These are phyloP conservation scores for Emmonsia crescens DNA, from an alignment of 2,329 filamentous ascomycete species.

Conservation along the genomic window DNA sequence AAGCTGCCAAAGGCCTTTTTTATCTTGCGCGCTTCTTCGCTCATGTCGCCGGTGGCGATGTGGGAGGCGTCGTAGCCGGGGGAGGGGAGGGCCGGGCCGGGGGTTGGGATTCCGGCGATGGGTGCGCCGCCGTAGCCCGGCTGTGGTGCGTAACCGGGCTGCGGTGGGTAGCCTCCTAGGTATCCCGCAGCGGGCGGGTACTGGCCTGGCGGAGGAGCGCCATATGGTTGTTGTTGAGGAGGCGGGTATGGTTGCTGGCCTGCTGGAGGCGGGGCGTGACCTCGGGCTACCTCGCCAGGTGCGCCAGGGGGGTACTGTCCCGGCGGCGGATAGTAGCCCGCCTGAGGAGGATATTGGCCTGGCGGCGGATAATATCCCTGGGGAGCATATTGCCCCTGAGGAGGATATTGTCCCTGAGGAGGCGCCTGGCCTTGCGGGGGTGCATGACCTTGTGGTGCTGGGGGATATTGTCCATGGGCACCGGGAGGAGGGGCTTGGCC, in stretches of 20 bases:
- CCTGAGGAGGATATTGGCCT: conserved; percentile 18
- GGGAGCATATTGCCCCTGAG: conserved; percentile 16
- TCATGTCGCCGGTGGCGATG: conserved; percentile 45
- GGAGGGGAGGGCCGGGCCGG: conserved; percentile 52
- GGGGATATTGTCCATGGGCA: not conserved
- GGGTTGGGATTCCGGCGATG: conserved; percentile 7
- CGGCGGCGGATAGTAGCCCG: not conserved
- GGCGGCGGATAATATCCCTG: conserved; percentile 19
- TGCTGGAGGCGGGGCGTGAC: not conserved
- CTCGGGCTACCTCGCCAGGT: not conserved
- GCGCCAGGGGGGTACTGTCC: not conserved
- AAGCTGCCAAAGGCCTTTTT: conserved; percentile 86
- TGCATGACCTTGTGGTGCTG: conserved; percentile 5
- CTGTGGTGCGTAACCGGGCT: conserved; percentile 23
- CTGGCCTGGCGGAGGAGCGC: conserved; percentile 8
- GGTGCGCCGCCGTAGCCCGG: conserved; percentile 23
- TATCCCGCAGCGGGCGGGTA: conserved; percentile 19
- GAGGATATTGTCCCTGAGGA: conserved; percentile 18
- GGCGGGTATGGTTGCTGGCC: not conserved
- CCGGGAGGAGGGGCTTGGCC: not conserved
- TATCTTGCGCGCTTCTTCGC: conserved; percentile 57
- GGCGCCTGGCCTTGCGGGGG: conserved; percentile 17
- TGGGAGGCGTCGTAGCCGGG: conserved; percentile 48
- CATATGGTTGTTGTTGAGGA: not conserved
- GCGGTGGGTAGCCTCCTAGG: conserved; percentile 11